A percentile compares a stretch with the other conserved stretches of the same genome.
These are phyloP conservation scores for Tetrahymena malaccensis DNA, from an alignment of 73 alveolate species.

Conservation along the genomic window DNA sequence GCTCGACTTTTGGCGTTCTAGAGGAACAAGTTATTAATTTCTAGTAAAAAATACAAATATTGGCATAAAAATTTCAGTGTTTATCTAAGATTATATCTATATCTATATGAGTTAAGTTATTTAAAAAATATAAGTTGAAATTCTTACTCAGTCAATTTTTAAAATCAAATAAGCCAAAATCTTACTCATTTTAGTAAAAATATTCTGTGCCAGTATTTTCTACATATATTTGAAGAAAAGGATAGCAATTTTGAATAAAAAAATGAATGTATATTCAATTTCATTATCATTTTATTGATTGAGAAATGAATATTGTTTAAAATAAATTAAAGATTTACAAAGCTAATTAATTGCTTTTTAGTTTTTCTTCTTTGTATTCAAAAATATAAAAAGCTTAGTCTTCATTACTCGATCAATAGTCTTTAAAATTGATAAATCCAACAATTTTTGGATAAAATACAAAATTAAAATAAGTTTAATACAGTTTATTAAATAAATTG, in stretches of 20 bases:
- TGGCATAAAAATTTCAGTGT: neutral
- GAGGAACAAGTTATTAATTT: neutral
- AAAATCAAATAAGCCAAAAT: no score
- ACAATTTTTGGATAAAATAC: no score
- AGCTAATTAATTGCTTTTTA: neutral
- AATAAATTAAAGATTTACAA: neutral
- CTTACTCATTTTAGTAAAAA: no score
- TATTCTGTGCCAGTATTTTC: no score
- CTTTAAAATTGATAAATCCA: no score
- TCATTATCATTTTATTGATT: no score
- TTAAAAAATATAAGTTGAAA: neutral
- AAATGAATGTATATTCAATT: no score
- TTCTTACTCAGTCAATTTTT: neutral
- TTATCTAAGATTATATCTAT: neutral
- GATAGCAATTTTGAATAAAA: no score
- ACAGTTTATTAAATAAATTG: neutral
- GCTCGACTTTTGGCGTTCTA: neutral
- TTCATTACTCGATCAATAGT: neutral
- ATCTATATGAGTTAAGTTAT: neutral
- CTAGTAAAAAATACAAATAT: neutral
- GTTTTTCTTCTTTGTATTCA: neutral
- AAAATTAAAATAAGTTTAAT: no score
- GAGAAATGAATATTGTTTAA: no score
- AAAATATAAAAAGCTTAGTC: no score
- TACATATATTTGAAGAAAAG: neutral